Evolutionary conservation across 2,329 filamentous ascomycete species (phyloP).

Genomic region (Triangularia setosa): DNA sequence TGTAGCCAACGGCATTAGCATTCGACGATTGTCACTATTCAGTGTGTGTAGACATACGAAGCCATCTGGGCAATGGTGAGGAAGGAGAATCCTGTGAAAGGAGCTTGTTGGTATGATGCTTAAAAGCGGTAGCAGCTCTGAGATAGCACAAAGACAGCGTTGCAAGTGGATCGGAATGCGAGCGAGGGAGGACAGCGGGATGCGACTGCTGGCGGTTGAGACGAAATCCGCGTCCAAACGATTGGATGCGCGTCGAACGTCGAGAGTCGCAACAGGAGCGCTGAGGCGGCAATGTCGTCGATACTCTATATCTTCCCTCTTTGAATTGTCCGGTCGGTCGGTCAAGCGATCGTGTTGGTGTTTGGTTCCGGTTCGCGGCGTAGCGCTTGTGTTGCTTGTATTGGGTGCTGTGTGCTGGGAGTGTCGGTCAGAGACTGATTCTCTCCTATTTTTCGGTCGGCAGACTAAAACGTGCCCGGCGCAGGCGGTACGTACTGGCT

Average conservation of each 20-base stretch:
- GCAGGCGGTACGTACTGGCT: neutral
- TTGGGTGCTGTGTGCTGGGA: neutral
- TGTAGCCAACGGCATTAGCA: constrained; percentile 30
- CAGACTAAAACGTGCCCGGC: neutral
- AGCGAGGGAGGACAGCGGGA: neutral
- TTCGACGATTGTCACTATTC: constrained; percentile 20
- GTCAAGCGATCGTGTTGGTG: neutral
- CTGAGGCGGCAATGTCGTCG: neutral
- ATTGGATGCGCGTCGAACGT: neutral
- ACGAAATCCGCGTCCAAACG: neutral
- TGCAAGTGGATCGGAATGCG: constrained; percentile 1
- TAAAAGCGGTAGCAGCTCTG: neutral
- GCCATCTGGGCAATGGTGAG: constrained; percentile 15
- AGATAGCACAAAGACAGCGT: neutral
- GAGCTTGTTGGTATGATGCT: neutral
- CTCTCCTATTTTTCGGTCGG: neutral
- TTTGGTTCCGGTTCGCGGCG: neutral
- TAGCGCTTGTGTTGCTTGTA: neutral
- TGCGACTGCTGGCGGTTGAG: neutral
- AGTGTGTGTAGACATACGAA: constrained; percentile 10
- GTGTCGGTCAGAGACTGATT: neutral
- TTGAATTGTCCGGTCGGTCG: neutral
- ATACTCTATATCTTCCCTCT: neutral
- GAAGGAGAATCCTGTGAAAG: neutral
- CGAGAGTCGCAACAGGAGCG: neutral